A percentile compares a stretch with the other conserved stretches of the same genome.
These are phyloP conservation scores for Vaccinium vitisidaea DNA, from an alignment of 148 eudicot genomes.

Conservation along the genomic window DNA sequence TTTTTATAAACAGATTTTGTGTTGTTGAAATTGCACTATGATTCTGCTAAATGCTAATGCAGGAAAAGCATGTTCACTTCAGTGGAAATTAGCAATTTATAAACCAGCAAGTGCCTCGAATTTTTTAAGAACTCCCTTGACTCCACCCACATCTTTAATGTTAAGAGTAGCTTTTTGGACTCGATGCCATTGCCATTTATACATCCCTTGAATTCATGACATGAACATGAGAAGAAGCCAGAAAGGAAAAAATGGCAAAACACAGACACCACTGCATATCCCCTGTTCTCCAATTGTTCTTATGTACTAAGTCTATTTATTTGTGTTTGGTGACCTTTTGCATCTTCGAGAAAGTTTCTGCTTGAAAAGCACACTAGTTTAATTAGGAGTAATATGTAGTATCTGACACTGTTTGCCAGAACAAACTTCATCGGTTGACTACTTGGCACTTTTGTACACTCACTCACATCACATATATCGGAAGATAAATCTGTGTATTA, in stretches of 20 bases:
- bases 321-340: background rate
- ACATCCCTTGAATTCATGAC: background rate
- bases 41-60: background rate
- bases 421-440: background rate
- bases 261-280: background rate
- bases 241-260: background rate
- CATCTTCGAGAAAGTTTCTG: background rate
- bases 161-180: background rate
- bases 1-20: background rate
- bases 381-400: background rate
- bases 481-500: background rate
- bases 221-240: background rate
- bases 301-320: background rate
- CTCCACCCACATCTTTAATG: background rate
- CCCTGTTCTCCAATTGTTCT: background rate
- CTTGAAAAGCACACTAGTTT: background rate
- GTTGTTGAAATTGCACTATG: background rate
- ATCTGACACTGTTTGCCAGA: background rate
- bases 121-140: background rate
- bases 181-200: background rate
- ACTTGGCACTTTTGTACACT: background rate
- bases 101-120: background rate
- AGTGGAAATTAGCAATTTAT: background rate
- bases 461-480: background rate
- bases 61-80: background rate